Percentiles rank a stretch among this genome's conserved stretches.
These are phyloP conservation scores for Cystobasidiopsis lactophilus DNA, from an alignment of 768 basidiomycete genomes.

Conservation along the genomic window DNA sequence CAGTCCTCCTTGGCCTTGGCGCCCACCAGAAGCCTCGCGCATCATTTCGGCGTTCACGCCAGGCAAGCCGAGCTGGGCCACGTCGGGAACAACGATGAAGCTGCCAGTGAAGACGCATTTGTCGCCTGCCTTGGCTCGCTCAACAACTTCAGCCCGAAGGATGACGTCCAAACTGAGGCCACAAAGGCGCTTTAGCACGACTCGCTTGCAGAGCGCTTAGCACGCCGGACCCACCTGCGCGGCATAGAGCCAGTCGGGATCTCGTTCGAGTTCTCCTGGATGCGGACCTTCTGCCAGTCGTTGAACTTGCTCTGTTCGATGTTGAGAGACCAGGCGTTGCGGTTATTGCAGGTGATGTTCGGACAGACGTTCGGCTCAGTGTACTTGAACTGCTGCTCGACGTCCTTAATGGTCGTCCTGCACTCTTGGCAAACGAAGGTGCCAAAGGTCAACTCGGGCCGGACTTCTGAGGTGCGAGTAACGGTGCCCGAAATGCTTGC, in stretches of 20 bases:
- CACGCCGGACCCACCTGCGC: slow-evolving; percentile 32
- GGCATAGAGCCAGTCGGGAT: slow-evolving; percentile 99
- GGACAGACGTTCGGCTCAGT: slow-evolving; percentile 94
- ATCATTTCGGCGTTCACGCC: slow-evolving; percentile 86
- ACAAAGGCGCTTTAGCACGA: neutral
- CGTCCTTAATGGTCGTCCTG: slow-evolving; percentile 60
- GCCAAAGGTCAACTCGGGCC: slow-evolving; percentile 80
- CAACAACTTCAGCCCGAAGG: slow-evolving; percentile 80
- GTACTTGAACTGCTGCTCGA: slow-evolving; percentile 99
- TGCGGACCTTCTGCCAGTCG: slow-evolving; percentile 98
- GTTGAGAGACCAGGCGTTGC: slow-evolving; percentile 72
- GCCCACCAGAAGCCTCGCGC: slow-evolving; percentile 50
- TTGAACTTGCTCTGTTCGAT: slow-evolving; percentile 92
- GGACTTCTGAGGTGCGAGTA: slow-evolving; percentile 87
- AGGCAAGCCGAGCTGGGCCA: slow-evolving; percentile 79
- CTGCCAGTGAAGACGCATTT: slow-evolving; percentile 95
- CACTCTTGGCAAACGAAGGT: slow-evolving; percentile 85
- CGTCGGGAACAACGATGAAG: slow-evolving; percentile 96
- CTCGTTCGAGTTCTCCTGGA: slow-evolving; percentile 96
- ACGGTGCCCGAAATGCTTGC: slow-evolving; percentile 94
- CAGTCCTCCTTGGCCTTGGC: slow-evolving; percentile 43
- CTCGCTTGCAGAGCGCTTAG: no score
- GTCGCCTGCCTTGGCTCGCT: slow-evolving; percentile 97
- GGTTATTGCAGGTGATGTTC: slow-evolving; percentile 81
- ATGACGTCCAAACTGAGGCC: slow-evolving; percentile 64